Evolutionary conservation across 345 rosid species (phyloP).

Genomic region (Hibiscus mutabilis): DNA sequence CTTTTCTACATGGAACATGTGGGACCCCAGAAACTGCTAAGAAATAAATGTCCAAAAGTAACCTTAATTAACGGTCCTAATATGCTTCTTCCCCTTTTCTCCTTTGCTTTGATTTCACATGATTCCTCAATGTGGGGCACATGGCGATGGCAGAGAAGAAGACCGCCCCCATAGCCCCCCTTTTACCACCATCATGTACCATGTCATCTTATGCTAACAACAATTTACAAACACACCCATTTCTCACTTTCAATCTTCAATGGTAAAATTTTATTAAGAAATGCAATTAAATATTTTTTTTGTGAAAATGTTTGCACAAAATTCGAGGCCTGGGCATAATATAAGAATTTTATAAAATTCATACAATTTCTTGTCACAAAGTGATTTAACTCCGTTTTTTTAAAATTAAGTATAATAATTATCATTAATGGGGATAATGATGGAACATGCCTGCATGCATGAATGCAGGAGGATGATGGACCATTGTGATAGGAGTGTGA

Average conservation of each 20-base stretch:
- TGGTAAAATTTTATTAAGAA: not conserved
- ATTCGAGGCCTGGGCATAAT: too few species aligned
- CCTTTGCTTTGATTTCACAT: not conserved
- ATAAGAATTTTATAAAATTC: too few species aligned
- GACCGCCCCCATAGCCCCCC: not conserved
- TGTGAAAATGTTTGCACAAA: too few species aligned
- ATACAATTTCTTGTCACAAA: too few species aligned
- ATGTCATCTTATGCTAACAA: too few species aligned
- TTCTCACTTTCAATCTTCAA: not conserved
- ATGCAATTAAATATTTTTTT: not conserved
- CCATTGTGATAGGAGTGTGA: not conserved
- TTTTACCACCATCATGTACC: not conserved
- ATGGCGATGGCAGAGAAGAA: not conserved
- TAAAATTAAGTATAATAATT: too few species aligned
- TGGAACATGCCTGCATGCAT: not conserved
- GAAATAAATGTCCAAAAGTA: not conserved
- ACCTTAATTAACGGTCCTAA: not conserved
- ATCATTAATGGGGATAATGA: not conserved
- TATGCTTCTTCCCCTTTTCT: not conserved
- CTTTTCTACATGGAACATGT: not conserved
- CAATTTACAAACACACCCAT: not conserved
- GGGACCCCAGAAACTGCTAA: not conserved
- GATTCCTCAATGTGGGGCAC: conserved; percentile 4
- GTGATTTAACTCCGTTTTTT: too few species aligned
- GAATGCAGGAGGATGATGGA: not conserved